Percentiles rank a stretch among this genome's conserved stretches.
Conservation (phyloP, 2,329 filamentous ascomycete genomes). For the Cadophora sp. region DNA sequence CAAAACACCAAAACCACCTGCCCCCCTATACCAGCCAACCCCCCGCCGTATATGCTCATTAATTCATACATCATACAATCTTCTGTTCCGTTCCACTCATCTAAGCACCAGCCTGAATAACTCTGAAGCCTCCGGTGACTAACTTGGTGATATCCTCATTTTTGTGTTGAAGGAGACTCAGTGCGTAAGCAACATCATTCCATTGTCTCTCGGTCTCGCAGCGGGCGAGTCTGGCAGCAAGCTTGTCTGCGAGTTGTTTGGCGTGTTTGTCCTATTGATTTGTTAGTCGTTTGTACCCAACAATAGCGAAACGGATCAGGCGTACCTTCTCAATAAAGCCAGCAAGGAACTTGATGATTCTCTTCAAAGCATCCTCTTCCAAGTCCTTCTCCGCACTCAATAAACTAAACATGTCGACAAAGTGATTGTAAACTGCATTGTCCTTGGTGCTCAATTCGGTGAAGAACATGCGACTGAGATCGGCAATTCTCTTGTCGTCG, state of each 20-base stretch:
- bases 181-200: constrained; percentile 94
- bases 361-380: constrained; percentile 83
- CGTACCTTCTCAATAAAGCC: constrained; percentile 96
- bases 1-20: constrained; percentile 15
- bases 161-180: constrained; percentile 90
- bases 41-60: constrained; percentile 22
- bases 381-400: constrained; percentile 82
- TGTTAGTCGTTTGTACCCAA: constrained; percentile 27
- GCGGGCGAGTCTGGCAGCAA: constrained; percentile 82
- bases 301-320: constrained; percentile 15
- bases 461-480: constrained; percentile 98
- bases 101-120: constrained; percentile 68
- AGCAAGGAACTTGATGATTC: constrained; percentile 90
- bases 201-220: constrained; percentile 95
- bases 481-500: constrained; percentile 90
- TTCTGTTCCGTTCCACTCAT: not conserved
- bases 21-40: not conserved
- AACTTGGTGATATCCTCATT: constrained; percentile 86
- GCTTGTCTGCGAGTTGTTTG: constrained; percentile 89
- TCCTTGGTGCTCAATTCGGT: constrained; percentile 97
- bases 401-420: constrained; percentile 98
- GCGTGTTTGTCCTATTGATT: constrained; percentile 87
- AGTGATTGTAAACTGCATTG: constrained; percentile 99
- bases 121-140: constrained; percentile 76
- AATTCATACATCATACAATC: constrained; percentile 29